These are phyloP conservation scores for Beauveria bassiana DNA, from an alignment of 2,329 filamentous ascomycete species.

Conservation along the genomic window DNA sequence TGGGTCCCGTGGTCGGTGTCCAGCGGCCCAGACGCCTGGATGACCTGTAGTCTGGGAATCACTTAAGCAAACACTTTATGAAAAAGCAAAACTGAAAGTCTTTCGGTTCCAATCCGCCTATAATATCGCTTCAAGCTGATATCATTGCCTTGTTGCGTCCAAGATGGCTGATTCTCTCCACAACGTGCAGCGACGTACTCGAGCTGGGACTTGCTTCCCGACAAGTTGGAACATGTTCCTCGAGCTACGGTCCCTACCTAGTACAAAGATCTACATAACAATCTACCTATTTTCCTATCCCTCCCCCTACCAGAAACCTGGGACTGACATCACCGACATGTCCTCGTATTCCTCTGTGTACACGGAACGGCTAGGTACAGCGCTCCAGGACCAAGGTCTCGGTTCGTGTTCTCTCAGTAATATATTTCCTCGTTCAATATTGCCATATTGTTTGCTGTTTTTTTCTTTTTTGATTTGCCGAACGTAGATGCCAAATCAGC, in stretches of 20 bases:
- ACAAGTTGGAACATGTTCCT: no score
- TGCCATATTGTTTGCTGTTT: not conserved
- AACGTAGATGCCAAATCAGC: not conserved
- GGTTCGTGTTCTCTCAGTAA: not conserved
- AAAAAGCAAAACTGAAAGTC: fast-evolving
- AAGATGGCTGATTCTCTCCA: not conserved
- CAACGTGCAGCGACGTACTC: not conserved
- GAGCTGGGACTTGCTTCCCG: not conserved
- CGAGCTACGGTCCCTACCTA: no score
- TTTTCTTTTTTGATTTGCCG: not conserved
- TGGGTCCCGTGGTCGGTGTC: not conserved
- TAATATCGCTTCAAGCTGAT: not conserved
- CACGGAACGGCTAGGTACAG: not conserved
- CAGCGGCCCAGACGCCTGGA: not conserved
- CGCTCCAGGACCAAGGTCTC: not conserved
- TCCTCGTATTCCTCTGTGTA: constrained; percentile 1
- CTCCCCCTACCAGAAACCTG: not conserved
- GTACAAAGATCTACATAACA: no score
- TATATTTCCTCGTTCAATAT: not conserved
- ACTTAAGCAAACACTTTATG: not conserved
- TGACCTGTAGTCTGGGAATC: not conserved
- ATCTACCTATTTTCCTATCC: no score
- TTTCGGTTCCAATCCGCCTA: no score
- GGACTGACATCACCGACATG: not conserved
- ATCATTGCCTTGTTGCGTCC: not conserved